A percentile compares a stretch with the other conserved stretches of the same genome.
Evolutionary conservation across 495 filamentous ascomycete species (phyloP).

Genomic region (Niebla homalea): DNA sequence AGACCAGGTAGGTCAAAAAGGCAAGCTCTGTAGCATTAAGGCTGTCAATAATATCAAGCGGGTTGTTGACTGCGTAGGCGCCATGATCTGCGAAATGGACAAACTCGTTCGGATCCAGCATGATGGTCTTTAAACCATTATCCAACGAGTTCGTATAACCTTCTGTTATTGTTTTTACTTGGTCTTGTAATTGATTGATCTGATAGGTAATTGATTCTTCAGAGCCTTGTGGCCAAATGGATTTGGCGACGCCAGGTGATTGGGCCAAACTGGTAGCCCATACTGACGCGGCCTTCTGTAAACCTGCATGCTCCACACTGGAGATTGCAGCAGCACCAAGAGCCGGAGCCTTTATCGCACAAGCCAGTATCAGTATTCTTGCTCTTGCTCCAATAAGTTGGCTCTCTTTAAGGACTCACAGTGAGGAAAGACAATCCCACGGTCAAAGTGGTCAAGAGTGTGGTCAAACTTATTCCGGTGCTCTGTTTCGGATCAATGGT

Average conservation of each 20-base stretch:
- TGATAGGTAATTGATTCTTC: slow-evolving; percentile 1
- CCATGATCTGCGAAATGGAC: slow-evolving; percentile 2
- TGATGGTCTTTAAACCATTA: slow-evolving; percentile 1
- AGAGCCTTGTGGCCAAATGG: slow-evolving; percentile 7
- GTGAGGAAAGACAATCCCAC: background rate
- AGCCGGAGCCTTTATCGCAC: slow-evolving; percentile 2
- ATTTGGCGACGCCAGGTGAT: slow-evolving; percentile 5
- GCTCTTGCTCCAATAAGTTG: background rate
- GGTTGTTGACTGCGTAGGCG: background rate
- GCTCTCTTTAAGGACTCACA: background rate
- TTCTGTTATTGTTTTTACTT: background rate
- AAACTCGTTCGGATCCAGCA: slow-evolving; percentile 4
- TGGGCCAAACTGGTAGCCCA: background rate
- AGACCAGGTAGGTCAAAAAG: slow-evolving; percentile 1
- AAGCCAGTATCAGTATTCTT: background rate
- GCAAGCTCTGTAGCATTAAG: background rate
- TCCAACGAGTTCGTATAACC: background rate
- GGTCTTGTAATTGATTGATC: slow-evolving; percentile 1
- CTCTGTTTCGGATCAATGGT: background rate
- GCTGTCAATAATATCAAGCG: background rate
- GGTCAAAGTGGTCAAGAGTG: background rate
- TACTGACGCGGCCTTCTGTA: background rate
- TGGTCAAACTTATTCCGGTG: background rate
- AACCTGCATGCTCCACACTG: background rate
- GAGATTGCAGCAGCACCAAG: background rate